Percentiles rank a stretch among this genome's conserved stretches.
Evolutionary conservation across 176 grass and related monocot species (phyloP).

Genomic region (Bromus sterilis): DNA sequence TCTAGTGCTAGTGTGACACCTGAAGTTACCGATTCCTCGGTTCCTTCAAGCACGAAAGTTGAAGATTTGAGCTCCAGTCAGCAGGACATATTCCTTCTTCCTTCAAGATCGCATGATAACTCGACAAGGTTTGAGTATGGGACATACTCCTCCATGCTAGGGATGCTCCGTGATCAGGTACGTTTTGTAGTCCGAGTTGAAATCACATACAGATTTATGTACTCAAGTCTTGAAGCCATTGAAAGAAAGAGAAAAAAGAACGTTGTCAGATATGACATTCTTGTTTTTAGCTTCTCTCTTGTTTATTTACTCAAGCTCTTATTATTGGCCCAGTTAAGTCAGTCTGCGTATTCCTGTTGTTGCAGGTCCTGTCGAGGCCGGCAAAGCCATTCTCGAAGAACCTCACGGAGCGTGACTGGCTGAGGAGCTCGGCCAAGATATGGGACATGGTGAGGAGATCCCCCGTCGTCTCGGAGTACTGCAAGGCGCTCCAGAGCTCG

Average conservation of each 20-base stretch:
- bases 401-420: constrained; percentile 79
- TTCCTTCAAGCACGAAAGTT: constrained; percentile 18
- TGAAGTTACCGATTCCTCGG: constrained; percentile 20
- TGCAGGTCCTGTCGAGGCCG: constrained; percentile 65
- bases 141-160: constrained; percentile 56
- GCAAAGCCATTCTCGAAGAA: constrained; percentile 59
- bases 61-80: constrained; percentile 21
- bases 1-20: neutral
- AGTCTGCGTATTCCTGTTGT: neutral
- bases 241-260: no score
- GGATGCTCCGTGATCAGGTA: constrained; percentile 81
- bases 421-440: constrained; percentile 80
- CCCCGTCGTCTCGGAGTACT: constrained; percentile 56
- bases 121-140: constrained; percentile 38
- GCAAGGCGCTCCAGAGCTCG: constrained; percentile 71
- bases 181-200: neutral
- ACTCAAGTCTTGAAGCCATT: neutral
- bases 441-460: constrained; percentile 92
- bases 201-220: neutral
- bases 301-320: neutral
- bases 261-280: neutral
- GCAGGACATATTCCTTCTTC: constrained; percentile 64
- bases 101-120: constrained; percentile 37
- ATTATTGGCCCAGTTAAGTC: neutral
- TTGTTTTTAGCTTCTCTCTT: neutral